Evolutionary conservation across 257 asterid genomes (phyloP).

Genomic region (Linaria vulgaris): DNA sequence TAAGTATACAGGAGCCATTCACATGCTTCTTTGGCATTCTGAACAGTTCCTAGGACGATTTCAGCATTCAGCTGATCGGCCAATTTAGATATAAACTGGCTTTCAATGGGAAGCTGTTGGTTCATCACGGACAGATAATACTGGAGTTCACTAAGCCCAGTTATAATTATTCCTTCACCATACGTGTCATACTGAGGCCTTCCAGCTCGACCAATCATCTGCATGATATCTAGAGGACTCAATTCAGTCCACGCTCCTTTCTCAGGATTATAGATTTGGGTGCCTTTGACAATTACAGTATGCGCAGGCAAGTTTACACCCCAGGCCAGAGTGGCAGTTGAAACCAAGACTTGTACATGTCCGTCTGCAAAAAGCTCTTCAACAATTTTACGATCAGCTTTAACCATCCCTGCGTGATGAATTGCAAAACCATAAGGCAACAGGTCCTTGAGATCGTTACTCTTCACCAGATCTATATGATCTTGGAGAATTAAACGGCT

Average conservation of each 20-base stretch:
- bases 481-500: slow-evolving; percentile 61
- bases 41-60: slow-evolving; percentile 64
- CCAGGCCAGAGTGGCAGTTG: slow-evolving; percentile 67
- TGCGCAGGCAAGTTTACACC: slow-evolving; percentile 72
- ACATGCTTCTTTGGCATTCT: slow-evolving; percentile 65
- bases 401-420: slow-evolving; percentile 66
- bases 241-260: slow-evolving; percentile 70
- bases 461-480: slow-evolving; percentile 55
- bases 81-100: slow-evolving; percentile 58
- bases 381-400: slow-evolving; percentile 60
- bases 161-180: slow-evolving; percentile 63
- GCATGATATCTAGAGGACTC: slow-evolving; percentile 67
- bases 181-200: slow-evolving; percentile 60
- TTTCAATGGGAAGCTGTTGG: slow-evolving; percentile 65
- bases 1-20: slow-evolving; percentile 59
- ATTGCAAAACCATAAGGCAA: slow-evolving; percentile 69
- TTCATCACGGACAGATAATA: slow-evolving; percentile 59
- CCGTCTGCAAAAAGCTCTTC: slow-evolving; percentile 68
- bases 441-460: slow-evolving; percentile 57
- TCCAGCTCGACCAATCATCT: slow-evolving; percentile 77
- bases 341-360: slow-evolving; percentile 59
- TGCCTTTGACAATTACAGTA: slow-evolving; percentile 61
- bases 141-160: slow-evolving; percentile 59
- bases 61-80: slow-evolving; percentile 70
- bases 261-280: slow-evolving; percentile 64